Evolutionary conservation across 495 filamentous ascomycete genomes (phyloP), one percentile per base, ranked within the genome.

Genomic region (Penicillium soppii): DNA sequence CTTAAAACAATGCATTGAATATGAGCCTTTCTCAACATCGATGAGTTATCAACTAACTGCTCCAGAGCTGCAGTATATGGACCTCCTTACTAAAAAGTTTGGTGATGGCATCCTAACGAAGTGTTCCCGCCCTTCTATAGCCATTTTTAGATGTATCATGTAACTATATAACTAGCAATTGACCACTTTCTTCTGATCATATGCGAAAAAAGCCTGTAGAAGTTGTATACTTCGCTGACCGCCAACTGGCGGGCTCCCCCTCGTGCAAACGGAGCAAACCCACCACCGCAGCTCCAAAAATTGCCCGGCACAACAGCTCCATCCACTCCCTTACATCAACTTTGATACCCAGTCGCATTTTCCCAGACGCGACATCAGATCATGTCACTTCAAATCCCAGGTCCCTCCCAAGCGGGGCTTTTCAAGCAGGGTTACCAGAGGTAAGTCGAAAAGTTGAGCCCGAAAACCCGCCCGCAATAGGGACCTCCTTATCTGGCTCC

Each of bases 401-500:
- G 79, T 65, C 95, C 94, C 57, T 94, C 95, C 43, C 94, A 95
- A 67, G 83, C 85, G 60, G 87, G 88, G 65, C 82, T 99, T 19
- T 99, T 99, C 82, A 97, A 97, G 75, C 78, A 84, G 67, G 94
- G 94, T 56, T 99, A 99, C 71, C 90, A 96, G 69, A 95, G 85
- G 94, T 97, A 82, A 65, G 82, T 66, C 20, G 44, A 51, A 54
- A 47, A 50, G 51, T 19, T 23, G 22, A 33, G 35, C 44, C 15
- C 54, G 46, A 59, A 54, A 35, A 43, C 47, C 56, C 59, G 66
- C 61, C 65, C 59, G 60, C 52, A 57, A 56, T 54, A 54, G 46
- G 52, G 63, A 61, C 66, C 57, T 66, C 57, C 66, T 59, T 57
- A 65, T 67, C 58, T 54, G 42, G 38, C 52, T 16, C 43, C 30